These are phyloP conservation scores for Akanthomyces lecanii DNA, from an alignment of 2,329 filamentous ascomycete genomes.

Conservation along the genomic window DNA sequence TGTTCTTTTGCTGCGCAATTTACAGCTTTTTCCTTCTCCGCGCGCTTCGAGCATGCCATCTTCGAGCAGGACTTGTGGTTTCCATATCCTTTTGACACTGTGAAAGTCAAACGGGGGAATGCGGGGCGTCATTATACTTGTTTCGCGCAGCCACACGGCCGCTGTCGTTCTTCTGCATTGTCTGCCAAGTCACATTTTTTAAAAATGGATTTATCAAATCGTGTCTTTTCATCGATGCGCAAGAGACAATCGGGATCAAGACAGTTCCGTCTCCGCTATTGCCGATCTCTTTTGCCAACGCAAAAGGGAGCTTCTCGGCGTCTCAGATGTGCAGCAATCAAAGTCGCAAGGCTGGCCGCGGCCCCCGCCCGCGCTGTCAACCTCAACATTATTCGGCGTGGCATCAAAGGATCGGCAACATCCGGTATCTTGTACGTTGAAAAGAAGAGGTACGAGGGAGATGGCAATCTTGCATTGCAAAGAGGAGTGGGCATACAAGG, in stretches of 20 bases:
- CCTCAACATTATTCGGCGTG: background rate
- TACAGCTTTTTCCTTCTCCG: no score
- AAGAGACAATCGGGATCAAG: background rate
- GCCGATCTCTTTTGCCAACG: background rate
- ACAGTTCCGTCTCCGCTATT: background rate
- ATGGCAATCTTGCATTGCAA: background rate
- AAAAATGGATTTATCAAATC: background rate
- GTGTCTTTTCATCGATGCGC: background rate
- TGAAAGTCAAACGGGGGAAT: background rate
- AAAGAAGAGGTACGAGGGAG: background rate
- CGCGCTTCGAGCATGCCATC: background rate
- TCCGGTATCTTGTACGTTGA: background rate
- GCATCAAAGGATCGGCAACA: background rate
- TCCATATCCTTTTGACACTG: background rate
- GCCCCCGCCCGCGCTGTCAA: background rate
- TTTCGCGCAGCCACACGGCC: no score
- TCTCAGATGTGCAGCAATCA: background rate
- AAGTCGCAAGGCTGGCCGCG: background rate
- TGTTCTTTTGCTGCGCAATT: background rate
- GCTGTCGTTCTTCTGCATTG: background rate
- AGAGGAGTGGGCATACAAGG: background rate
- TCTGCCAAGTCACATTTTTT: background rate
- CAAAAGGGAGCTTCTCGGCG: background rate
- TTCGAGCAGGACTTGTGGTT: background rate
- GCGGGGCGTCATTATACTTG: background rate